Evolutionary conservation across 345 rosid genomes (phyloP).

Genomic region (Gossypium thurberi): DNA sequence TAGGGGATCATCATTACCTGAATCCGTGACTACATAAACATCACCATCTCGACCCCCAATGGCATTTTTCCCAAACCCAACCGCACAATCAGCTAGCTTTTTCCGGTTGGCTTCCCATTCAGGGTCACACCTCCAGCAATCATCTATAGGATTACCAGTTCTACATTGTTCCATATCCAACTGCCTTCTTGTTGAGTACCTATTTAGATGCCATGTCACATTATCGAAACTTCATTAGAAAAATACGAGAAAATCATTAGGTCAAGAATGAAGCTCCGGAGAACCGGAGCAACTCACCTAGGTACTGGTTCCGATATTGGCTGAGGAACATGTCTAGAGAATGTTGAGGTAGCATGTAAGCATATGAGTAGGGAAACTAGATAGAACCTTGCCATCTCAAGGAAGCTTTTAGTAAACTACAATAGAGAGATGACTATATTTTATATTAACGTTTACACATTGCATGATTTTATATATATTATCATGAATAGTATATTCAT

Average conservation of each 20-base stretch:
- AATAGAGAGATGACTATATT: neutral
- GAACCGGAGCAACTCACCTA: slow-evolving; percentile 19
- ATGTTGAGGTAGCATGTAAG: slow-evolving; percentile 11
- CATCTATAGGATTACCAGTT: slow-evolving; percentile 60
- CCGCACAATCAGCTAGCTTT: slow-evolving; percentile 48
- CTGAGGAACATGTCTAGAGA: slow-evolving; percentile 2
- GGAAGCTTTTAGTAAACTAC: neutral
- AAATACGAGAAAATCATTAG: neutral
- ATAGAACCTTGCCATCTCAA: slow-evolving; percentile 21
- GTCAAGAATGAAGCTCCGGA: slow-evolving; percentile 5
- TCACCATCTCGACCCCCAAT: slow-evolving; percentile 57
- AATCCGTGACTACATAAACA: slow-evolving; percentile 33
- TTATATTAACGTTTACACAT: neutral
- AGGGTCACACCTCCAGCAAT: slow-evolving; percentile 63
- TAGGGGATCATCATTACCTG: slow-evolving; percentile 28
- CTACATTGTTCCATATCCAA: slow-evolving; percentile 20
- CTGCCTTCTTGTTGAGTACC: slow-evolving; percentile 30
- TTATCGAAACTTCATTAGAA: neutral
- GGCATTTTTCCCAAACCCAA: slow-evolving; percentile 64
- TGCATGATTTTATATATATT: neutral
- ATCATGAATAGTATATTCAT: neutral
- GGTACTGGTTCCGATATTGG: slow-evolving; percentile 14
- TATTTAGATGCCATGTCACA: slow-evolving; percentile 2
- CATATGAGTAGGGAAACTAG: slow-evolving; percentile 14
- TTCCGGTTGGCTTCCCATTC: slow-evolving; percentile 52